Percentiles rank a stretch among this genome's conserved stretches.
Evolutionary conservation across 805 yeast genomes (phyloP).

Genomic region (Sugiyamaella valdiviana): DNA sequence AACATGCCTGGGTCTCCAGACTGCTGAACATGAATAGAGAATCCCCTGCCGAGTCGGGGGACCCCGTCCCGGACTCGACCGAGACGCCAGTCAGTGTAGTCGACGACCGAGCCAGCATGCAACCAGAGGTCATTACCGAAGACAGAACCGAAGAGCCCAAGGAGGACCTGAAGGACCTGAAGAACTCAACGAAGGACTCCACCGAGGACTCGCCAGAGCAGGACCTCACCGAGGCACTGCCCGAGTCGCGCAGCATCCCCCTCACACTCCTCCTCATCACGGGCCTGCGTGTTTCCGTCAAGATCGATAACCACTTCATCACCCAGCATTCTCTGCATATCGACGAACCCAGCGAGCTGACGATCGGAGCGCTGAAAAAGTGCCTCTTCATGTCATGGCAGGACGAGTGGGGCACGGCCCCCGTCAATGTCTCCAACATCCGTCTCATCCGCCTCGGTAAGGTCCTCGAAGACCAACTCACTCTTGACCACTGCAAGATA

Average conservation of each 20-base stretch:
- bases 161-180: too few relatives aligned
- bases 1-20: not conserved
- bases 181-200: too few relatives aligned
- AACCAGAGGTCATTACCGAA: too few relatives aligned
- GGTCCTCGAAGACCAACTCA: slow-evolving; percentile 23
- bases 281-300: slow-evolving; percentile 19
- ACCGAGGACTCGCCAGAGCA: too few relatives aligned
- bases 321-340: slow-evolving; percentile 16
- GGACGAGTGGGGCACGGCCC: slow-evolving; percentile 23
- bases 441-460: slow-evolving; percentile 32
- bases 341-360: slow-evolving; percentile 15
- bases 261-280: slow-evolving; percentile 22
- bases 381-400: slow-evolving; percentile 22
- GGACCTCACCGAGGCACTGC: slow-evolving; percentile 1
- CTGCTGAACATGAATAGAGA: not conserved
- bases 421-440: slow-evolving; percentile 15
- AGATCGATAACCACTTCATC: slow-evolving; percentile 18
- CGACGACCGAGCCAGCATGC: too few relatives aligned
- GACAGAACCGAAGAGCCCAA: too few relatives aligned
- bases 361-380: slow-evolving; percentile 19
- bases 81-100: too few relatives aligned
- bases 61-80: not conserved
- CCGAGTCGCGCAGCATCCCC: slow-evolving; percentile 3
- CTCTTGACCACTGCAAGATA: slow-evolving; percentile 21
- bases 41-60: not conserved